A percentile compares a stretch with the other conserved stretches of the same genome.
These are phyloP conservation scores for Cyclotella atomus DNA, from an alignment of 108 stramenopile species.

Conservation along the genomic window DNA sequence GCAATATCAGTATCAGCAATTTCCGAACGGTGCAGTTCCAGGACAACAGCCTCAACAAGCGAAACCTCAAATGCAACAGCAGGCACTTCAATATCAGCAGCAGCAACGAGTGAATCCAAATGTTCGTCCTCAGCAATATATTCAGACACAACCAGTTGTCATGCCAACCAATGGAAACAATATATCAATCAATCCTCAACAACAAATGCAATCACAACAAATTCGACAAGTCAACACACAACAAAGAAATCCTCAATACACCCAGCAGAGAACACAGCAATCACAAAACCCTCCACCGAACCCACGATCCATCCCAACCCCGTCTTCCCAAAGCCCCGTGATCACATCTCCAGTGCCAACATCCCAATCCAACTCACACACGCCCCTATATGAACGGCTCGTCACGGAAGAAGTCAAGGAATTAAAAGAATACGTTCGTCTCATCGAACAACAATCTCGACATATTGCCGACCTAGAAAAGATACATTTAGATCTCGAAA, in stretches of 20 bases:
- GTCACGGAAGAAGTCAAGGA: conserved; percentile 60
- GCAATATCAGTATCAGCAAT: conserved; percentile 17
- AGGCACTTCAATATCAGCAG: not conserved
- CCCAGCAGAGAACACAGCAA: conserved; percentile 11
- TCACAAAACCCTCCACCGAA: conserved; percentile 4
- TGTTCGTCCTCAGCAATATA: conserved; percentile 4
- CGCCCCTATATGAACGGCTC: conserved; percentile 60
- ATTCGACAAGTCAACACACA: conserved; percentile 3
- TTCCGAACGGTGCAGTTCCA: not conserved
- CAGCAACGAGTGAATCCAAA: conserved; percentile 1
- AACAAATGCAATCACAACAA: conserved; percentile 21
- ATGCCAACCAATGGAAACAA: conserved; percentile 4
- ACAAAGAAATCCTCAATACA: conserved; percentile 5
- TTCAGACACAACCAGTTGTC: conserved; percentile 10
- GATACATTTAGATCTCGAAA: conserved; percentile 48
- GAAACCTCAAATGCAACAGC: no score
- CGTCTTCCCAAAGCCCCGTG: conserved; percentile 19
- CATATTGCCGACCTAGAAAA: conserved; percentile 46
- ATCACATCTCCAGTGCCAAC: conserved; percentile 5
- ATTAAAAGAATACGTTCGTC: conserved; percentile 52
- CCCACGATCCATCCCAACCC: not conserved
- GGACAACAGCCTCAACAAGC: not conserved
- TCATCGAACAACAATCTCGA: conserved; percentile 52
- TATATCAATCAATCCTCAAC: conserved; percentile 1
- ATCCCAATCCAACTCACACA: conserved; percentile 21